These are phyloP conservation scores for Acanthamoeba triangularis DNA, from an alignment of 208 protist genomes.

Conservation along the genomic window DNA sequence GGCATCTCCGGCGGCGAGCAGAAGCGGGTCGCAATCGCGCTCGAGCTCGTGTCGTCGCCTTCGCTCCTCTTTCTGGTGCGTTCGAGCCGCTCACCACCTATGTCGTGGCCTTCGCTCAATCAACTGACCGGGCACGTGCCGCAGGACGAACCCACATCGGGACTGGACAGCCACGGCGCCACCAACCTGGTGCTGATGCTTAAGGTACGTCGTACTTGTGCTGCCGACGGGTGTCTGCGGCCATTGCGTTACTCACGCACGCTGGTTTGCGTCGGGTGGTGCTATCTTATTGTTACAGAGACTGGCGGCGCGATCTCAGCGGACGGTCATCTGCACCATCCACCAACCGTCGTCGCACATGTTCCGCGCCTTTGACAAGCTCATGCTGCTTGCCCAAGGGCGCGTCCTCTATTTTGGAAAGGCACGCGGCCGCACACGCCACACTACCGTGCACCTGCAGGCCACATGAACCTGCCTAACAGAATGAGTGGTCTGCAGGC, in stretches of 20 bases:
- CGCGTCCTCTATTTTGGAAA: constrained; percentile 76
- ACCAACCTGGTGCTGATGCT: constrained; percentile 40
- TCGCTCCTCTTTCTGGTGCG: constrained; percentile 51
- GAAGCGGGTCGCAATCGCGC: constrained; percentile 34
- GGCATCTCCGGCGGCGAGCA: constrained; percentile 70
- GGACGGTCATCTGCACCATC: constrained; percentile 70
- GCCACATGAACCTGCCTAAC: neutral
- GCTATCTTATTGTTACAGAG: neutral
- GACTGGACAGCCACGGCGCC: constrained; percentile 52
- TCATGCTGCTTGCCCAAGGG: constrained; percentile 86
- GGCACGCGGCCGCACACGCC: neutral
- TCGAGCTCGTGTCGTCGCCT: constrained; percentile 55
- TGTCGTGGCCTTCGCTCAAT: neutral
- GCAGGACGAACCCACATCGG: constrained; percentile 67
- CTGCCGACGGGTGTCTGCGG: too few species aligned
- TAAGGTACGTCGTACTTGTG: neutral
- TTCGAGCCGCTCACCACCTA: neutral
- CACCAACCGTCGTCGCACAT: constrained; percentile 73
- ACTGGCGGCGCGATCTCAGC: neutral
- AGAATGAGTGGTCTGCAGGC: neutral
- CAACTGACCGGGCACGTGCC: neutral
- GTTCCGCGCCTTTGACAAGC: constrained; percentile 91
- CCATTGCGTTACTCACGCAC: too few species aligned
- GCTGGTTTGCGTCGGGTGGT: neutral
- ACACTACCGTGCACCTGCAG: too few species aligned